Evolutionary conservation across 2,329 filamentous ascomycete genomes (phyloP), one percentile per base, ranked within the genome.

Genomic region (Fusarium protoensiforme): DNA sequence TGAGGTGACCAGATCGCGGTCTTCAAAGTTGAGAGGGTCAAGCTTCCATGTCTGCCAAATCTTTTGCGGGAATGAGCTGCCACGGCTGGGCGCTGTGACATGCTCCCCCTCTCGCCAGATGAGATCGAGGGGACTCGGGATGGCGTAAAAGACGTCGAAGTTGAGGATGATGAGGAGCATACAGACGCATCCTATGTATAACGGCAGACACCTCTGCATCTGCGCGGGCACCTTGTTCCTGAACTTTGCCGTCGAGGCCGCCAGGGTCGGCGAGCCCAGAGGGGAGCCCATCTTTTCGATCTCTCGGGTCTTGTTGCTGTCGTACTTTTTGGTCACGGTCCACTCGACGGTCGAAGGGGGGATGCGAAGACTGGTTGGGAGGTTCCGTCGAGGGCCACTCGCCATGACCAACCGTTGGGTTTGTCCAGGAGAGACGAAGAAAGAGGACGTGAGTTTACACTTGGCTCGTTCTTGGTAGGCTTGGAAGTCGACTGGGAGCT

Each of bases 1-100:
- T 11, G 92, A 92, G 0, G 85, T 85, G 27, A 85, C 82, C 35
- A 88, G 83, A 75, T 94, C 91, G 61, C 89, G 86, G 75, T 90
- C 86, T 71, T 92, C 92, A 77, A 93, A 93, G 3, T 85, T 84
- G 36, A 93, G 83, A 3, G 92, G 90, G 69, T 92, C 88, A 31
- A 92, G 88, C 80, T 93, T 94, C 92, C 92, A 94, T 0, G 90
- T 92, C 81, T 94, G 92, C 92, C 92, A 94, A 73, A 94, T 92
- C 81, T 94, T 94, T 64, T 86, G 86, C 7, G 87, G 92, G 75
- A 91, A 94, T 24, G 73, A 79, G 74, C 73, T 78, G 58, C 77
- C 80, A 31, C 64, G 80, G 68, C 57, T 29, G 5, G 60, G 65
- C 63, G 59, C 61, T 18, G 20, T 51, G 14, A 24, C 57, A 33